Percentiles rank a stretch among this genome's conserved stretches.
Evolutionary conservation across 1,139 yeast species (phyloP).

Genomic region (Diutina sp.): DNA sequence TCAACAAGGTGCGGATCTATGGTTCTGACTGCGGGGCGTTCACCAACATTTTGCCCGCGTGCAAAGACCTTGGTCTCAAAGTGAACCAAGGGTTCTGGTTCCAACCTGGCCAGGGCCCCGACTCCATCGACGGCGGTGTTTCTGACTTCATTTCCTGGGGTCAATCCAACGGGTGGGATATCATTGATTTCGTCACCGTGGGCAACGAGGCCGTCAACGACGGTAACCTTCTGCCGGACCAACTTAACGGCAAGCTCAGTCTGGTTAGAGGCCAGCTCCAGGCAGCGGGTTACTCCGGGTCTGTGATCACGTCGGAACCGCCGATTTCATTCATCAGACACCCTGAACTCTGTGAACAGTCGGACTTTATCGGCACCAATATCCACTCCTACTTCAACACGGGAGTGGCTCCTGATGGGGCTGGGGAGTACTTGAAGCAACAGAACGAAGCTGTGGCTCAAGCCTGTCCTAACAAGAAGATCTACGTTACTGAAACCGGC

Average conservation of each 20-base stretch:
- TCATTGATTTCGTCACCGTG: slow-evolving; percentile 61
- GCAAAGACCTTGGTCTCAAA: slow-evolving; percentile 46
- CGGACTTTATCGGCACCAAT: slow-evolving; percentile 69
- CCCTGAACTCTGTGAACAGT: slow-evolving; percentile 54
- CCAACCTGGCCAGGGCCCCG: slow-evolving; percentile 38
- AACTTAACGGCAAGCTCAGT: slow-evolving; percentile 48
- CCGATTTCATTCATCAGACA: slow-evolving; percentile 56
- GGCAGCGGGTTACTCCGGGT: slow-evolving; percentile 67
- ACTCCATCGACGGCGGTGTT: slow-evolving; percentile 54
- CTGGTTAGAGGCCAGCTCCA: slow-evolving; percentile 45
- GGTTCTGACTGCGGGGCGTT: slow-evolving; percentile 78
- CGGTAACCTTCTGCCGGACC: slow-evolving; percentile 43
- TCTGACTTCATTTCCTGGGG: slow-evolving; percentile 39
- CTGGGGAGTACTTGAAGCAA: slow-evolving; percentile 61
- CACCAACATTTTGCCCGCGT: slow-evolving; percentile 50
- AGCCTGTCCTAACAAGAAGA: slow-evolving; percentile 1
- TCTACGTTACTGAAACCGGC: slow-evolving; percentile 67
- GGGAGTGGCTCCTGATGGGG: slow-evolving; percentile 42
- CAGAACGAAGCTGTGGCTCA: slow-evolving; percentile 43
- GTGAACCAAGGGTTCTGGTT: slow-evolving; percentile 89
- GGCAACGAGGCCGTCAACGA: slow-evolving; percentile 80
- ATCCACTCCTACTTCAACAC: slow-evolving; percentile 78
- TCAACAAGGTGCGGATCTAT: slow-evolving; percentile 56
- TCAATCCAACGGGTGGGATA: slow-evolving; percentile 46
- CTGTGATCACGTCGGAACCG: slow-evolving; percentile 77